Evolutionary conservation across 1,284 basidiomycete genomes (phyloP).

Genomic region (Malassezia slooffiae): DNA sequence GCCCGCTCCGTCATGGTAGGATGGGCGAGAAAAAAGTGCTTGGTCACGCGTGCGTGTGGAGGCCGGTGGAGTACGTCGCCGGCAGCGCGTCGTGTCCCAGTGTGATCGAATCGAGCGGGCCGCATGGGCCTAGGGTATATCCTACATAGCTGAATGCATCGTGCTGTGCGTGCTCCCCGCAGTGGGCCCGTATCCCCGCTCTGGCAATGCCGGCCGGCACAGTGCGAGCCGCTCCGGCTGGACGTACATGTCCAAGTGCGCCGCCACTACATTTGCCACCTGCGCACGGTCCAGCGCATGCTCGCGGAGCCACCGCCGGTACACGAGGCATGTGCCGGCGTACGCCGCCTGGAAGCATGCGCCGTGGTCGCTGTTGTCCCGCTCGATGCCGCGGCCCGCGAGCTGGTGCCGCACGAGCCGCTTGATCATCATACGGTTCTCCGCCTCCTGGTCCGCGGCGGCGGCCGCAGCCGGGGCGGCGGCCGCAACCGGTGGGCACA

Average conservation of each 20-base stretch:
- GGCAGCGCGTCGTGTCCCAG: too few species aligned
- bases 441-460: slow-evolving; percentile 9
- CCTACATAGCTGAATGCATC: too few species aligned
- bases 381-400: slow-evolving; percentile 19
- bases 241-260: slow-evolving; percentile 14
- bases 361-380: slow-evolving; percentile 1
- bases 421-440: slow-evolving; percentile 20
- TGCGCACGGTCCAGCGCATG: neutral
- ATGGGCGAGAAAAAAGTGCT: neutral
- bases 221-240: slow-evolving; percentile 10
- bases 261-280: slow-evolving; percentile 6
- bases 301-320: neutral
- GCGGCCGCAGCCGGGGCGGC: too few species aligned
- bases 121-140: too few species aligned
- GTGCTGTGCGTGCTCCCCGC: too few species aligned
- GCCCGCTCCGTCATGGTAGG: slow-evolving; percentile 9
- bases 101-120: neutral
- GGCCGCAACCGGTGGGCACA: too few species aligned
- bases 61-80: too few species aligned
- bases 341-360: slow-evolving; percentile 12
- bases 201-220: slow-evolving; percentile 11
- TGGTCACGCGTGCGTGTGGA: slow-evolving; percentile 1
- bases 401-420: slow-evolving; percentile 25
- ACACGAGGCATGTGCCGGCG: slow-evolving; percentile 13
- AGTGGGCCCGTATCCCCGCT: too few species aligned